Percentiles rank a stretch among this genome's conserved stretches.
phyloP scores from a whole-genome alignment of 129 eudicot species.

The Glebionis coronaria region DNA sequence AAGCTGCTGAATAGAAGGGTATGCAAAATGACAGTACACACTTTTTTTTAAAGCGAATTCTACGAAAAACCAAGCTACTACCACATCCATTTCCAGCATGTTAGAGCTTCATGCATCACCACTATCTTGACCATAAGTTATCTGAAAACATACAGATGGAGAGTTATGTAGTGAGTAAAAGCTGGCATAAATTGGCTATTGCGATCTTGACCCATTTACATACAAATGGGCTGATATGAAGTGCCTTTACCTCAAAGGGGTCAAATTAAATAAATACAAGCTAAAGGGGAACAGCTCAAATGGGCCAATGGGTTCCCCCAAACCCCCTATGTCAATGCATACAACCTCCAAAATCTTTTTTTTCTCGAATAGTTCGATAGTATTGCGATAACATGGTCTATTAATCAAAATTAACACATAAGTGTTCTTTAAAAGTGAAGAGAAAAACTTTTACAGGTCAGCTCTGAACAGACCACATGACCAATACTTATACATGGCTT shows the following conservation, averaged over 20 bases:
- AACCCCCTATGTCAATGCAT: too few species aligned
- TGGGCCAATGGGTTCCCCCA: too few species aligned
- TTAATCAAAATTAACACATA: too few species aligned
- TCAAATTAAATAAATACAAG: too few species aligned
- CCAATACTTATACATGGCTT: too few species aligned
- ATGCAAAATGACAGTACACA: slow-evolving; percentile 33
- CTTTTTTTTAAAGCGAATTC: slow-evolving; percentile 21
- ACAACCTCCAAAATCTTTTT: background rate
- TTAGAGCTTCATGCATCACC: slow-evolving; percentile 24
- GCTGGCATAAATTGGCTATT: background rate
- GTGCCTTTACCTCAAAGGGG: too few species aligned
- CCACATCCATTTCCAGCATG: slow-evolving; percentile 8
- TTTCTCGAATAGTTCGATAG: background rate
- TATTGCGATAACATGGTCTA: too few species aligned
- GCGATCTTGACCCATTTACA: background rate
- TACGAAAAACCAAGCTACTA: slow-evolving; percentile 21
- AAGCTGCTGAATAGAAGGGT: slow-evolving; percentile 26
- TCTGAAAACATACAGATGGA: slow-evolving; percentile 19
- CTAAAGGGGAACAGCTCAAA: too few species aligned
- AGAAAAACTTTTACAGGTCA: too few species aligned
- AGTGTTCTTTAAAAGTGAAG: too few species aligned
- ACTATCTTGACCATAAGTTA: slow-evolving; percentile 18
- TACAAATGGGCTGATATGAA: background rate
- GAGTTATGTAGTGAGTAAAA: slow-evolving; percentile 1
- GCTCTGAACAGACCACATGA: too few species aligned